Conservation (phyloP, 2,329 filamentous ascomycete species). For the Penicillium paneum region DNA sequence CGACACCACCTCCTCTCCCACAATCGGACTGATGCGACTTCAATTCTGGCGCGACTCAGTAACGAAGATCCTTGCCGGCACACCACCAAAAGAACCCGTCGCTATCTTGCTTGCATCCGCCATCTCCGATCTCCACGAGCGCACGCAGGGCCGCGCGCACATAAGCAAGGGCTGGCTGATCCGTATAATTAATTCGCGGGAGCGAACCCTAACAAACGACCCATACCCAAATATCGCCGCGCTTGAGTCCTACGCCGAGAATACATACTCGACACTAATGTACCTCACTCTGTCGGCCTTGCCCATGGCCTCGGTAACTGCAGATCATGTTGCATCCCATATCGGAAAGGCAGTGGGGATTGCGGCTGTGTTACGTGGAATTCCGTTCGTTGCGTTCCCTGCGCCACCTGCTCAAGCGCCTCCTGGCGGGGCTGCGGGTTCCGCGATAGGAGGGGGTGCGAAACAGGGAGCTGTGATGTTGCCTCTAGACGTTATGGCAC, state of each 20-base stretch:
- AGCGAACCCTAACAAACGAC: constrained; percentile 77
- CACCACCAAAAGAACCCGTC: constrained; percentile 85
- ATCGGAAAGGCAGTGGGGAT: constrained; percentile 94
- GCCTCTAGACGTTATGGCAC: constrained; percentile 85
- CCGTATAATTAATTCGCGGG: constrained; percentile 74
- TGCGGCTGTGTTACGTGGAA: constrained; percentile 75
- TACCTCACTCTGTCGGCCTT: constrained; percentile 81
- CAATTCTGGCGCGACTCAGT: constrained; percentile 93
- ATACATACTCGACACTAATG: constrained; percentile 88
- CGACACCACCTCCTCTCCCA: constrained; percentile 82
- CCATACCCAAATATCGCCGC: constrained; percentile 71
- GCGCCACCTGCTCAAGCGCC: constrained; percentile 57
- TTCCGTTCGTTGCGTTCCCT: constrained; percentile 83
- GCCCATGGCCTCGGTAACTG: constrained; percentile 74
- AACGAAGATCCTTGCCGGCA: constrained; percentile 69
- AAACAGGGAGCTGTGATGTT: constrained; percentile 69
- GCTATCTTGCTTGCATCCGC: constrained; percentile 77
- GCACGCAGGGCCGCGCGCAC: constrained; percentile 47
- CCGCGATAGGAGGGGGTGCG: constrained; percentile 32
- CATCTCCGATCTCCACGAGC: constrained; percentile 55
- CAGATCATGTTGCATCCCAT: constrained; percentile 91
- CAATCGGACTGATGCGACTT: constrained; percentile 81
- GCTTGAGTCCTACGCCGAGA: constrained; percentile 86
- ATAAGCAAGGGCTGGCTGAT: constrained; percentile 70
- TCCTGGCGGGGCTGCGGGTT: constrained; percentile 44